A percentile compares a stretch with the other conserved stretches of the same genome.
phyloP scores from a whole-genome alignment of 768 basidiomycete species.

The Daedaleopsis nitida region DNA sequence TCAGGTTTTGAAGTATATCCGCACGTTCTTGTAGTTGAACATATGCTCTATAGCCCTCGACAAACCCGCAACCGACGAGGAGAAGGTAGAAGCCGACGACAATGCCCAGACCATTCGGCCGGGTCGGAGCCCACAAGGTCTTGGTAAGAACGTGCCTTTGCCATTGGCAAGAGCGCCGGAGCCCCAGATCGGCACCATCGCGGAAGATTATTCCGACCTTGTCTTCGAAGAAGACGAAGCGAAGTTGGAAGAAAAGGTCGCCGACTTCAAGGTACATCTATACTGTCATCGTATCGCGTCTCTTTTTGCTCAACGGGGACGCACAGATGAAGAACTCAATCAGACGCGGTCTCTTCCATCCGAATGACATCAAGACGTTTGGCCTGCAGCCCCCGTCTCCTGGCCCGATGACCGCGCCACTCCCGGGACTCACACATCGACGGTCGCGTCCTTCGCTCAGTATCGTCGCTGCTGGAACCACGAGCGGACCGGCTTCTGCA shows the following conservation, averaged over 20 bases:
- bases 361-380: slow-evolving; percentile 83
- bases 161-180: slow-evolving; percentile 62
- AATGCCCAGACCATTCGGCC: slow-evolving; percentile 83
- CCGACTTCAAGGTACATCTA: slow-evolving; percentile 70
- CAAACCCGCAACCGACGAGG: slow-evolving; percentile 58
- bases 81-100: slow-evolving; percentile 60
- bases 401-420: slow-evolving; percentile 68
- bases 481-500: slow-evolving; percentile 28
- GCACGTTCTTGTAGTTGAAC: neutral
- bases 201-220: slow-evolving; percentile 93
- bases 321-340: slow-evolving; percentile 67
- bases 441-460: slow-evolving; percentile 56
- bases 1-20: slow-evolving; percentile 16
- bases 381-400: slow-evolving; percentile 54
- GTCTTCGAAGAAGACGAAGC: slow-evolving; percentile 77
- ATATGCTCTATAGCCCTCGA: slow-evolving; percentile 52
- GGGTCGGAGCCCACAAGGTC: slow-evolving; percentile 61
- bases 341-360: slow-evolving; percentile 81
- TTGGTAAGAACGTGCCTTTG: slow-evolving; percentile 41
- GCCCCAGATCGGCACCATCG: slow-evolving; percentile 62
- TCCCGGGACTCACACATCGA: slow-evolving; percentile 56
- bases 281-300: too few relatives aligned
- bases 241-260: slow-evolving; percentile 74
- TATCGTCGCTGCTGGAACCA: slow-evolving; percentile 30
- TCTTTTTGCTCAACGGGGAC: neutral